Evolutionary conservation across 2,329 filamentous ascomycete genomes (phyloP), one percentile per base, ranked within the genome.

Genomic region (Aspergillus nomiae): DNA sequence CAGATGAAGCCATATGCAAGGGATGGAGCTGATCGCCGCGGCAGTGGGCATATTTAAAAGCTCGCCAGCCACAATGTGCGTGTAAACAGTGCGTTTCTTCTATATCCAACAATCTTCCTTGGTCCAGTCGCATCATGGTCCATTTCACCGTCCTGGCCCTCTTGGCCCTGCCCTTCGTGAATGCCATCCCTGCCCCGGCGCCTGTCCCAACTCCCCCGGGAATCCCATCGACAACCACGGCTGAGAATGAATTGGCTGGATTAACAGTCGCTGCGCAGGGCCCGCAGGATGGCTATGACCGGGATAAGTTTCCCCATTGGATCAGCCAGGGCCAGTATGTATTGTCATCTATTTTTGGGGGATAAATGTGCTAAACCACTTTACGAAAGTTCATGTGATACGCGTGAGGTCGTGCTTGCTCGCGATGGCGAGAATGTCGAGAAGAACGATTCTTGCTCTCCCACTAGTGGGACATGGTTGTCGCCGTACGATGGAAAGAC

Each of bases 401-500:
- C 90, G 24, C 83, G 86, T 59, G 91, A 94, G 73, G 86, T 82
- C 2, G 90, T 94, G 41, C 83, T 94, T 30, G 85, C 88, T 77
- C 89, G 92, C 45, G 91, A 95, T 74, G 92, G 91, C 55, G 85
- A 81, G 14, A 80, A 82, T 67, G 89, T 94, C 12, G 79, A 83
- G 6, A 82, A 84, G 41, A 82, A 85, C 75, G 80, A 77, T 14
- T 81, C 84, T 38, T 96, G 92, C 76, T 78, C 83, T 1, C 77
- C 90, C 0, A 88, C 84, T 0, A 87, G 85, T 3, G 92, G 92
- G 5, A 82, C 80, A 0, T 95, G 92, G 92, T 77, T 75, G 46
- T 89, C 86, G 41, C 89, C 90, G 0, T 95, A 91, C 74, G 92
- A 94, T 71, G 91, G 90, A 19, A 88, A 80, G 0, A 87, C 83